Conservation (phyloP, 2,329 filamentous ascomycete species). For the Calonectria honghensis region DNA sequence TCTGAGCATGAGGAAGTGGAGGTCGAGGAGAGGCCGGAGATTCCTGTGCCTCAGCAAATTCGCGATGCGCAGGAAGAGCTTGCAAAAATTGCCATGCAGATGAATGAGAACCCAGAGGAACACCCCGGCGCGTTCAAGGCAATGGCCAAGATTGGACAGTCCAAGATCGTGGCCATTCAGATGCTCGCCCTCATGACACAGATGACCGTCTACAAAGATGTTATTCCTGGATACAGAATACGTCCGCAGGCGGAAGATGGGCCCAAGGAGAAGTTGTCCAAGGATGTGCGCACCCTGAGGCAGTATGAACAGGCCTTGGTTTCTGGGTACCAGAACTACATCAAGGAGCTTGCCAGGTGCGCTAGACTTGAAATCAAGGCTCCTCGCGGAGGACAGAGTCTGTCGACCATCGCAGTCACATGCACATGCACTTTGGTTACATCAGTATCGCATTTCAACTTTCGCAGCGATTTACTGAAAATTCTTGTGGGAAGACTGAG, state of each 20-base stretch:
- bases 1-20: conserved; percentile 69
- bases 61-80: conserved; percentile 93
- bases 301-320: conserved; percentile 92
- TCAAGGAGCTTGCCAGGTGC: conserved; percentile 83
- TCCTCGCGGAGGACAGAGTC: conserved; percentile 64
- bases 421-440: conserved; percentile 89
- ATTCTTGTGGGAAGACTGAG: conserved; percentile 91
- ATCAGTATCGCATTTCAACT: conserved; percentile 97
- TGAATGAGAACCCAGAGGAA: conserved; percentile 96
- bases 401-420: conserved; percentile 86
- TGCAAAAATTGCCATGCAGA: conserved; percentile 84
- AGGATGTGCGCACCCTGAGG: conserved; percentile 89
- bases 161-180: conserved; percentile 82
- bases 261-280: conserved; percentile 87
- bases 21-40: conserved; percentile 73
- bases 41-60: conserved; percentile 87
- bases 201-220: conserved; percentile 92
- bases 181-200: conserved; percentile 92
- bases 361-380: conserved; percentile 73
- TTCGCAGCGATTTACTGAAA: conserved; percentile 89
- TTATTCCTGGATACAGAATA: conserved; percentile 97
- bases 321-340: conserved; percentile 87
- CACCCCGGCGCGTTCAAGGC: conserved; percentile 87
- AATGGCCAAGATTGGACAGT: conserved; percentile 83
- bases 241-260: conserved; percentile 86